Base-by-base conservation (phyloP, 1,139 yeast species). In the Nadsonia starkeyi-henricii region DNA sequence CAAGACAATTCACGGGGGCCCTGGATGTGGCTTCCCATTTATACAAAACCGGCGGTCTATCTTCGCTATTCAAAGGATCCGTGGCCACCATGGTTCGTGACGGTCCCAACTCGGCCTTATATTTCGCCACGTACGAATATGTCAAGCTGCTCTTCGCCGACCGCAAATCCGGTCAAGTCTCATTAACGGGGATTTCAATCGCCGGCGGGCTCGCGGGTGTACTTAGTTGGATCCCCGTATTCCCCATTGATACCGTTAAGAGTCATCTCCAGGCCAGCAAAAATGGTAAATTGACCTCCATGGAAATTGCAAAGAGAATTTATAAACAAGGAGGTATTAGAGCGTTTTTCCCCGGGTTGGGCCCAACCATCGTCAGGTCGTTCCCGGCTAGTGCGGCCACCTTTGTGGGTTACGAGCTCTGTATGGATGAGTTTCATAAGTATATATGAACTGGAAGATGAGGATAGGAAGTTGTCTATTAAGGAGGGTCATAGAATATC, bases 321-420 rank as follows among this genome's bases (percentile, higher is more conserved):
- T 75, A 77, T 62, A 62, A 72, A 26, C 75, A 77, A 54, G 93
- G 91, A 43, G 97, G 97, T 23, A 56, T 88, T 57, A 83, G 80
- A 63, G 96, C 94, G 0, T 91, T 91, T 71, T 91, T 88, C 86
- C 97, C 97, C 1, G 97, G 97, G 52, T 74, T 91, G 33, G 97
- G 96, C 0, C 97, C 98, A 13, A 97, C 97, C 1, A 71, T 91
- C 60, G 78, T 88, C 43, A 78, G 98, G 65, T 81, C 95, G 26
- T 89, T 91, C 83, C 97, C 97, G 2, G 96, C 97, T 21, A 91
- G 91, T 64, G 97, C 97, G 19, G 97, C 97, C 20, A 89, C 97
- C 2, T 91, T 91, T 70, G 76, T 88, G 45, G 98, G 97, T 48
- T 97, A 91, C 44, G 98, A 91, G 64, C 62, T 89, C 51, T 86